Conservation (phyloP, 371 early-diverging fungal genomes). For the Vairimorpha apis region DNA sequence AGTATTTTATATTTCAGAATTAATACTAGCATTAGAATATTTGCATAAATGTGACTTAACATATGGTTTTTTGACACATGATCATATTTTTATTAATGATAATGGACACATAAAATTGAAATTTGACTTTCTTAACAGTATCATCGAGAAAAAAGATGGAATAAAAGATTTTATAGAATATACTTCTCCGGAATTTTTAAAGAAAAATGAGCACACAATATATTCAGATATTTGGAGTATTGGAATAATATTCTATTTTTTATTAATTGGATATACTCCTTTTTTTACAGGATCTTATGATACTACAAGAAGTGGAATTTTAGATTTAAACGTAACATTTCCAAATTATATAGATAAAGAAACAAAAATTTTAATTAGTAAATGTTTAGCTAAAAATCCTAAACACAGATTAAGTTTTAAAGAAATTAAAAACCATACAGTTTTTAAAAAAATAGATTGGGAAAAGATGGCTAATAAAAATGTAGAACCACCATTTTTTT, state of each 20-base stretch:
- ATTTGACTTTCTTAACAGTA: constrained; percentile 49
- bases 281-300: constrained; percentile 33
- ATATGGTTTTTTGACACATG: constrained; percentile 87
- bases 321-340: constrained; percentile 74
- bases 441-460: constrained; percentile 88
- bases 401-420: constrained; percentile 76
- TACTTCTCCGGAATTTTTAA: constrained; percentile 43
- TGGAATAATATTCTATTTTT: constrained; percentile 53
- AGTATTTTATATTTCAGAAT: constrained; percentile 80
- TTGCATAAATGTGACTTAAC: constrained; percentile 80
- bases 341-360: constrained; percentile 77
- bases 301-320: constrained; percentile 68
- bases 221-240: constrained; percentile 56
- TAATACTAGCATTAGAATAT: constrained; percentile 79
- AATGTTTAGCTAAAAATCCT: constrained; percentile 74
- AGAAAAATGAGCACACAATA: not conserved
- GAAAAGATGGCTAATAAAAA: constrained; percentile 68
- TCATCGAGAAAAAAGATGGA: constrained; percentile 16
- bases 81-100: constrained; percentile 60
- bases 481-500: constrained; percentile 75
- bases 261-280: constrained; percentile 50
- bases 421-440: constrained; percentile 81
- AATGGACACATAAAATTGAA: constrained; percentile 57
- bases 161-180: constrained; percentile 38
- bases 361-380: constrained; percentile 78